Evolutionary conservation across 225 moss, liverwort and hornwort genomes (phyloP), one percentile per base, ranked within the genome.

Genomic region (Pleurozium schreberi): DNA sequence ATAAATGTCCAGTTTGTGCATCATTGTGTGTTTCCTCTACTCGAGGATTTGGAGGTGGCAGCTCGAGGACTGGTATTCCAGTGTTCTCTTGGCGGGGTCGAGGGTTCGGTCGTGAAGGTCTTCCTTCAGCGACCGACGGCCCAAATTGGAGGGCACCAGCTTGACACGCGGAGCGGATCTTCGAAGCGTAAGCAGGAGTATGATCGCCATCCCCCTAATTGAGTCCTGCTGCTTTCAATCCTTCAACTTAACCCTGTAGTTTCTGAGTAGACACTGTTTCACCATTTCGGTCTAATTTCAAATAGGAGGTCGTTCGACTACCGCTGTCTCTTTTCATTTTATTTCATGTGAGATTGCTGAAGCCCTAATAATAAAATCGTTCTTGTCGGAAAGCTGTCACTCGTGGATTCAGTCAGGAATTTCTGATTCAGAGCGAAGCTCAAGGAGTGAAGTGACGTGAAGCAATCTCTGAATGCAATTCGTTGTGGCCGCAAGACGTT

Each of bases 31-130:
- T 73, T 85, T 89, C 62, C 89, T 89, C 69, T 83, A 83, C 66
- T 89, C 89, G 75, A 87, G 89, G 91, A 91, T 84, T 87, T 62
- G 84, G n/a, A 81, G 69, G 42, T 80, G 86, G 42, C 91, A 86
- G 85, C 91, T 90, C 4, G 85, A 90, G 89, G 83, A 83, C 42
- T 89, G 89, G 89, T 87, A 83, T 85, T 89, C 84, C 42, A 43
- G 82, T 50, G 88, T 84, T 58, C 77, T 83, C 75, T 81, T 75
- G 67, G 49, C 85, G 66, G 67, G 89, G 84, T 89, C 87, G 67
- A 81, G 89, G 89, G 87, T 84, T 45, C 85, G 75, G 59, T 84
- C 43, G 59, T 88, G 43, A 69, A 11, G 63, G 8, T 38, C 55
- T 70, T 63, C 16, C 38, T 30, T 15, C 79, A 58, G 50, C n/a